Base-by-base conservation (phyloP, 306 rosid species). In the Hippophae tibetana region DNA sequence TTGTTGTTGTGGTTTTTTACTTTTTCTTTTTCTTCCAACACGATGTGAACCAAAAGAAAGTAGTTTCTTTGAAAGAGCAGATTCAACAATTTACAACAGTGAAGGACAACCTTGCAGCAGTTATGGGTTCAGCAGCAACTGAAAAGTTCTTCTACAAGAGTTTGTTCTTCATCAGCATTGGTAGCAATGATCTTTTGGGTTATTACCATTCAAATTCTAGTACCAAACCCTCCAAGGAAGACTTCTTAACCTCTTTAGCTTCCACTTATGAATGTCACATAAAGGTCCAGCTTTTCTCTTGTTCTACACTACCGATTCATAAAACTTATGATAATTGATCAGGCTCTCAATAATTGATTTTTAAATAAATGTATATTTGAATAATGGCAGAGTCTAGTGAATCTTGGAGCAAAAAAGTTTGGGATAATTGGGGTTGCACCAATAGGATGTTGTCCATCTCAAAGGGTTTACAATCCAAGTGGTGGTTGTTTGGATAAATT, bases 371-470 rank as follows among this genome's bases (percentile, higher is more conserved):
- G 3, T 14, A 43, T 9, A 38, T 9, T 31, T 31, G 38, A 31
- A 31, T 2, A 31, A 60, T 60, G 38, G 41, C 78, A 73, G 77
- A 38, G 46, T 52, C 46, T 73, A 41, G 52, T 67, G 13, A 38
- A 57, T 7, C 66, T 67, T 10, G 73, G 74, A 58, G 74, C 67
- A 6, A 68, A 62, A 51, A 74, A 68, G 70, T 62, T 74, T 42
- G 78, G 74, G 41, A 68, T 68, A 51, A 52, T 68, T 31, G 58
- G 70, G 10, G 59, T 68, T 10, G 57, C 70, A 6, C 74, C 78
- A 1, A 47, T 63, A n/a, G 74, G 74, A 1, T 63, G 67, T 50
- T 74, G 74, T 13, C 70, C 74, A n/a, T 68, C 66, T 68, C 74
- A 67, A 25, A 74, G 70, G 54, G 38, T 42, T 64, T 18, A 13